Evolutionary conservation across 768 basidiomycete species (phyloP).

Genomic region (Pilatotrama ljubarskyi): DNA sequence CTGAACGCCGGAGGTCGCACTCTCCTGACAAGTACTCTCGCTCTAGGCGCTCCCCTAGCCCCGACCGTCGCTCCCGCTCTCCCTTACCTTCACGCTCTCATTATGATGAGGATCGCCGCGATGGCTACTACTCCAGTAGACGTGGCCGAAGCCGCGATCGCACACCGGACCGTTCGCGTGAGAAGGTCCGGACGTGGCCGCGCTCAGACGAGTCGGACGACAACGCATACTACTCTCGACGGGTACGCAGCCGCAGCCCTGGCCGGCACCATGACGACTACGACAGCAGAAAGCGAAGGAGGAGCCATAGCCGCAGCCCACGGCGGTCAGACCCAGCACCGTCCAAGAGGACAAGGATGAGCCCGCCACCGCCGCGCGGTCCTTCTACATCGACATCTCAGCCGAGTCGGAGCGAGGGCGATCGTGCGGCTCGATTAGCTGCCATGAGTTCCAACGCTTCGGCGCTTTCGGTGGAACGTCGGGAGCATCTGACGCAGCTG

Average conservation of each 20-base stretch:
- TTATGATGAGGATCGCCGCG: conserved; percentile 33
- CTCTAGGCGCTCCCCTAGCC: conserved; percentile 45
- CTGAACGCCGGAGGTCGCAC: conserved; percentile 35
- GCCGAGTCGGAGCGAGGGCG: conserved; percentile 37
- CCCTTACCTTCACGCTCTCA: conserved; percentile 37
- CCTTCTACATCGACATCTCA: conserved; percentile 4
- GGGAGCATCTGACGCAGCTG: conserved; percentile 65
- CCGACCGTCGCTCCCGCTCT: conserved; percentile 51
- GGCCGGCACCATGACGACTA: conserved; percentile 33
- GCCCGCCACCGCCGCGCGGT: conserved; percentile 32
- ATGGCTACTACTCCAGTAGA: conserved; percentile 9
- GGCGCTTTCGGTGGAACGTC: conserved; percentile 65
- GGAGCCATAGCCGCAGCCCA: conserved; percentile 40
- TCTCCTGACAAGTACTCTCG: conserved; percentile 34
- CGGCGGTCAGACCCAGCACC: conserved; percentile 31
- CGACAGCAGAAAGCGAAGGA: conserved; percentile 39
- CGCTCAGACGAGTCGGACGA: conserved; percentile 57
- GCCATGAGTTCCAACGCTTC: conserved; percentile 82
- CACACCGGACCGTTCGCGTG: conserved; percentile 36
- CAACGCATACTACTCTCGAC: conserved; percentile 30
- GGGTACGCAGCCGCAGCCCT: conserved; percentile 30
- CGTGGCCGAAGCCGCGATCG: conserved; percentile 31
- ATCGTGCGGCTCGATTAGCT: conserved; percentile 83
- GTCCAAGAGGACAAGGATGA: conserved; percentile 53
- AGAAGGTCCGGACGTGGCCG: conserved; percentile 42